These are phyloP conservation scores for Aureobasidium sp. DNA, from an alignment of 2,329 filamentous ascomycete species.

Conservation along the genomic window DNA sequence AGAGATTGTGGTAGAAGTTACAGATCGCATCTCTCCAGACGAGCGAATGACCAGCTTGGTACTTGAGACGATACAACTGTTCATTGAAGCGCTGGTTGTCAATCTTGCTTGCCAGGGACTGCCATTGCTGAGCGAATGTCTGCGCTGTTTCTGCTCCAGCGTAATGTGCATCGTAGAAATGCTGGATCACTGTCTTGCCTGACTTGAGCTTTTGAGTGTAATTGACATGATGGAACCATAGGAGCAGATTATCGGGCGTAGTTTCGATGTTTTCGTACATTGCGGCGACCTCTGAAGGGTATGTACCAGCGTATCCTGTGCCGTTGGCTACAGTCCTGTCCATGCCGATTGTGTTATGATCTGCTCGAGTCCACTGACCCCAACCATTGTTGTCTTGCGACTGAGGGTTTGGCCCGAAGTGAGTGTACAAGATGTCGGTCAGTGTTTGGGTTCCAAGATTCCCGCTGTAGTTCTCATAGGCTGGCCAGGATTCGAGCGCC, in stretches of 20 bases:
- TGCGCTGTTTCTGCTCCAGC: constrained; percentile 52
- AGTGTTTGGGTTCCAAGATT: constrained; percentile 63
- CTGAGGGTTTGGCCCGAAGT: constrained; percentile 59
- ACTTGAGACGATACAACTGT: constrained; percentile 49
- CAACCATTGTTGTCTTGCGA: constrained; percentile 59
- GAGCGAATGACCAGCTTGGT: constrained; percentile 60
- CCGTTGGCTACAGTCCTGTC: constrained; percentile 61
- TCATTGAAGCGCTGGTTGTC: constrained; percentile 53
- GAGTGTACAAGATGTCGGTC: constrained; percentile 57
- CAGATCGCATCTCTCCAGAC: constrained; percentile 62
- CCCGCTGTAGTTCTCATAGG: constrained; percentile 62
- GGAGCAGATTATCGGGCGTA: constrained; percentile 57
- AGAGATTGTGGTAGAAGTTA: constrained; percentile 54
- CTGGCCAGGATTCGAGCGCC: constrained; percentile 60
- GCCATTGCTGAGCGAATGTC: constrained; percentile 47
- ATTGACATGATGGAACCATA: constrained; percentile 68
- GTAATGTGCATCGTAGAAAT: constrained; percentile 58
- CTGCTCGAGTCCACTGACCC: constrained; percentile 65
- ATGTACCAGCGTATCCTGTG: constrained; percentile 57
- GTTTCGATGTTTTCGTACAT: constrained; percentile 52
- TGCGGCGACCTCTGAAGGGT: constrained; percentile 50
- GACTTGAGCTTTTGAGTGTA: constrained; percentile 55
- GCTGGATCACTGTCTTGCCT: constrained; percentile 59
- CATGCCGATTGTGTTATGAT: constrained; percentile 54
- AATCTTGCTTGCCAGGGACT: constrained; percentile 45